Conservation (phyloP, 2,329 filamentous ascomycete genomes). For the Sarocladium oryzae region DNA sequence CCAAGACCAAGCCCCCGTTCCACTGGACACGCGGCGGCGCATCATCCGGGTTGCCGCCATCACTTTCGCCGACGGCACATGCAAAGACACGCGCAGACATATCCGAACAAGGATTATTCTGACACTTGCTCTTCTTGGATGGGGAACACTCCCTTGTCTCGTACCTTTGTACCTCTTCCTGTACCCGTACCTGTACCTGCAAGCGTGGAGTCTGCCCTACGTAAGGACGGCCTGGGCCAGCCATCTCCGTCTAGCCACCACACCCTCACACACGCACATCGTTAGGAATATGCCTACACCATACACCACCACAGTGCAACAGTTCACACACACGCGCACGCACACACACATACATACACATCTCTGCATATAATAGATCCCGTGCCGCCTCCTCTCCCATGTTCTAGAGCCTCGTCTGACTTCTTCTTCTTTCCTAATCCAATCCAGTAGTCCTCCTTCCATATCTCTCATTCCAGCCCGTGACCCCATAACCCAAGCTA, state of each 20-base stretch:
- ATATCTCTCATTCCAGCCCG: not conserved
- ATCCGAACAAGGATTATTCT: not conserved
- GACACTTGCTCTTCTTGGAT: no score
- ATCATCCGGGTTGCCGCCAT: constrained; percentile 5
- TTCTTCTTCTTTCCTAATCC: not conserved
- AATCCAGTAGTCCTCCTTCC: not conserved
- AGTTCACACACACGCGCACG: no score
- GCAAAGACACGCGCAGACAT: no score
- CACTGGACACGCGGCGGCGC: constrained; percentile 5
- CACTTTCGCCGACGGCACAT: not conserved
- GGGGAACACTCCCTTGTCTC: no score
- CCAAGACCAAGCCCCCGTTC: not conserved
- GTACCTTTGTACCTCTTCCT: no score
- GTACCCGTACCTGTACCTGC: no score
- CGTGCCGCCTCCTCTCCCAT: not conserved
- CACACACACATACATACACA: not conserved
- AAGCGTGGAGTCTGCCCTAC: no score
- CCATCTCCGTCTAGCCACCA: not conserved
- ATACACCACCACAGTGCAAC: no score
- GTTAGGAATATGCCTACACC: not conserved
- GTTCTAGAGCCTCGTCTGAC: not conserved
- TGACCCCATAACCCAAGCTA: not conserved
- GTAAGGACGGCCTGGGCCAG: not conserved
- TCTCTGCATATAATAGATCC: not conserved
- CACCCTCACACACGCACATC: not conserved